phyloP scores from a whole-genome alignment of 140 eudicot genomes.

The Oenanthe javanica region DNA sequence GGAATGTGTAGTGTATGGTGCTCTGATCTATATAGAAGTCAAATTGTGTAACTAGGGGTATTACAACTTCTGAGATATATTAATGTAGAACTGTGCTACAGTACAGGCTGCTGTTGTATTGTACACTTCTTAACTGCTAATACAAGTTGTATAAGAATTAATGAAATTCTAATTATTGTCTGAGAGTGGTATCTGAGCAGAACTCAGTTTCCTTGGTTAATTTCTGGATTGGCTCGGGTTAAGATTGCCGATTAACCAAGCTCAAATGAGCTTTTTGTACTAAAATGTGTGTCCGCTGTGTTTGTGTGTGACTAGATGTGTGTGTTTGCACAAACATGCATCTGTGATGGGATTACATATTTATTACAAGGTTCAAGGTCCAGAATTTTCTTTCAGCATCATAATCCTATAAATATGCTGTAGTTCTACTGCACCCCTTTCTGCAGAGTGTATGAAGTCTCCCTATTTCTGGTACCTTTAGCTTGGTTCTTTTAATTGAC shows the following conservation, averaged over 20 bases:
- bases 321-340: neutral
- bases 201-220: neutral
- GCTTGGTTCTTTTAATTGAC: neutral
- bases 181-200: neutral
- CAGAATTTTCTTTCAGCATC: neutral
- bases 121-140: neutral
- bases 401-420: too few species aligned
- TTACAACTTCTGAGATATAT: neutral
- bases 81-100: neutral
- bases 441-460: too few species aligned
- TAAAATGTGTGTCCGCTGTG: too few species aligned
- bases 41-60: neutral
- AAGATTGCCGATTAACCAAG: neutral
- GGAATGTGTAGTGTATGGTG: neutral
- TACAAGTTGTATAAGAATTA: neutral
- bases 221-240: neutral
- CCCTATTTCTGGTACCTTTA: neutral
- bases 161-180: too few species aligned
- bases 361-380: neutral
- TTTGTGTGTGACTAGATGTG: neutral
- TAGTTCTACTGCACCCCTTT: too few species aligned
- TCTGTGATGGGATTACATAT: neutral
- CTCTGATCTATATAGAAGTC: neutral
- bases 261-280: neutral
- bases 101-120: neutral